phyloP scores from a whole-genome alignment of 306 rosid genomes.

The Sphenostylis stenocarpa region DNA sequence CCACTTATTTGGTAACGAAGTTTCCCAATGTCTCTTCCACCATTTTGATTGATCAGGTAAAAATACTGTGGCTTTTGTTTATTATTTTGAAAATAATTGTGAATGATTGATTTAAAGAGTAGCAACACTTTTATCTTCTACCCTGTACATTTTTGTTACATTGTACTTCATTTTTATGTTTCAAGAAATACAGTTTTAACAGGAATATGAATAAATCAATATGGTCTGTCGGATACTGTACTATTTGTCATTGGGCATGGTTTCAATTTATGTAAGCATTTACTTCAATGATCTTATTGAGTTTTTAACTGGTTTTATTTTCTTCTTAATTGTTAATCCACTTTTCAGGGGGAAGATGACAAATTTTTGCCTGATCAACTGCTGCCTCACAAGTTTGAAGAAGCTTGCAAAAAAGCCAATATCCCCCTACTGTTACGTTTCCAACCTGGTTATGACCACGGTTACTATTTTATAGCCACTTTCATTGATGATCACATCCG shows the following conservation, averaged over 20 bases:
- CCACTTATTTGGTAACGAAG: slow-evolving; percentile 65
- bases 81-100: not conserved
- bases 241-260: not conserved
- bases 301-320: not conserved
- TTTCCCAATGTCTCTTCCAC: slow-evolving; percentile 53
- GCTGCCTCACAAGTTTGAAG: slow-evolving; percentile 74
- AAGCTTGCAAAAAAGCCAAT: slow-evolving; percentile 71
- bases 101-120: not conserved
- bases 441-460: slow-evolving; percentile 90
- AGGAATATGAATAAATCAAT: not conserved
- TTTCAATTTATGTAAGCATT: not conserved
- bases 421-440: slow-evolving; percentile 67
- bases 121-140: not conserved
- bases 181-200: not conserved
- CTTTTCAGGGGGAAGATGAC: slow-evolving; percentile 79
- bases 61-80: not conserved
- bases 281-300: not conserved
- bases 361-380: slow-evolving; percentile 73
- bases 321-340: not conserved
- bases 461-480: slow-evolving; percentile 76
- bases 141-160: not conserved
- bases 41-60: slow-evolving; percentile 95
- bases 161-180: not conserved
- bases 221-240: not conserved
- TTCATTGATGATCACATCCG: slow-evolving; percentile 90